These are phyloP conservation scores for Ophiosphaerella korrae DNA, from an alignment of 2,329 filamentous ascomycete species.

Conservation along the genomic window DNA sequence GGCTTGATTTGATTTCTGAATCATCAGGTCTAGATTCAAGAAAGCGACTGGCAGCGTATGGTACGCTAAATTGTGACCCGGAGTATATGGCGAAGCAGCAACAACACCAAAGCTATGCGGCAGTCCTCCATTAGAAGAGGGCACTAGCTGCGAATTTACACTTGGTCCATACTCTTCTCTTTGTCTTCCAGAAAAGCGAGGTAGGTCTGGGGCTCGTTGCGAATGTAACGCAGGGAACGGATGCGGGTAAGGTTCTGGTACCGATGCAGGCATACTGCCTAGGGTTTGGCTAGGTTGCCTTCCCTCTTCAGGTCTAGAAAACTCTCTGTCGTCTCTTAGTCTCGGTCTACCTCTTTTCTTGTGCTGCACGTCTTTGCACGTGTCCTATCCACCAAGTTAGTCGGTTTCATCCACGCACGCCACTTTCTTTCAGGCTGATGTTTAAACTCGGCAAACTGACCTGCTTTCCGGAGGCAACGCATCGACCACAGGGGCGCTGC, in stretches of 20 bases:
- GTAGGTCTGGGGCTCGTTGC: conserved; percentile 31
- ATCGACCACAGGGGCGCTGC: conserved; percentile 78
- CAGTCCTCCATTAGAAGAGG: conserved; percentile 20
- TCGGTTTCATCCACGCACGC: conserved; percentile 3
- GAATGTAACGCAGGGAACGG: conserved; percentile 24
- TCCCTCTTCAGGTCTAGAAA: conserved; percentile 36
- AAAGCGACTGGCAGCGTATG: conserved; percentile 47
- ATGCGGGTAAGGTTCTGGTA: conserved; percentile 18
- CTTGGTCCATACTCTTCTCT: conserved; percentile 21
- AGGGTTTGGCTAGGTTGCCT: conserved; percentile 33
- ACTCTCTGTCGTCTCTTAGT: conserved; percentile 64
- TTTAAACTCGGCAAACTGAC: conserved; percentile 42
- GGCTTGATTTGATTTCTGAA: conserved; percentile 52
- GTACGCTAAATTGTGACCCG: conserved; percentile 32
- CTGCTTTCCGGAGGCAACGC: conserved; percentile 75
- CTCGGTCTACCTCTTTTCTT: conserved; percentile 82
- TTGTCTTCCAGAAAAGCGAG: conserved; percentile 23
- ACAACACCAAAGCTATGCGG: conserved; percentile 23
- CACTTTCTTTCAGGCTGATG: not conserved
- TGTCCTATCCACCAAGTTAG: conserved; percentile 58
- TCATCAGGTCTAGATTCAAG: conserved; percentile 54
- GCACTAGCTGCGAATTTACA: conserved; percentile 16
- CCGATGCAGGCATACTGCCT: conserved; percentile 26
- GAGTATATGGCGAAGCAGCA: conserved; percentile 27
- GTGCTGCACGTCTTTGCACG: conserved; percentile 82